phyloP scores from a whole-genome alignment of 2,329 filamentous ascomycete genomes.

The Mollisia scopiformis region DNA sequence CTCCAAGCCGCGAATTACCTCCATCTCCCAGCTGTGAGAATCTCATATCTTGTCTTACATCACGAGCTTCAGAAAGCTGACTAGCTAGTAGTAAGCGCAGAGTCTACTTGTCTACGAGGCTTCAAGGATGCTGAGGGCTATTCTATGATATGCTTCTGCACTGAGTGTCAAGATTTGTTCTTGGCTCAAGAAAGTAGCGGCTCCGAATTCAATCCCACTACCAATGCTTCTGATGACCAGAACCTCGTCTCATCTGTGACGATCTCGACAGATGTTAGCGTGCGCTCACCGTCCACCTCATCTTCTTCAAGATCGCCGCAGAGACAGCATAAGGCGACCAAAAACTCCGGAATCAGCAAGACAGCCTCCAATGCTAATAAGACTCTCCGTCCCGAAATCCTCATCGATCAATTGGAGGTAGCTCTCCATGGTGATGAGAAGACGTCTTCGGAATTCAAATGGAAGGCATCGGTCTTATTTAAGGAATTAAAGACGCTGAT shows the following conservation, averaged over 20 bases:
- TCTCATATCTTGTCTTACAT: too few species aligned
- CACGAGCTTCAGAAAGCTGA: too few species aligned
- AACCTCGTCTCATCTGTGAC: background rate
- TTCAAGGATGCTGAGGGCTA: background rate
- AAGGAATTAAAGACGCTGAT: slow-evolving; percentile 1
- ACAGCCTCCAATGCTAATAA: background rate
- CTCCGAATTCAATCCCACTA: background rate
- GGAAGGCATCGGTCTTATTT: background rate
- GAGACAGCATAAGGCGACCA: background rate
- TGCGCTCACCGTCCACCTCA: background rate
- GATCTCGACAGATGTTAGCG: background rate
- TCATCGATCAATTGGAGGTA: background rate
- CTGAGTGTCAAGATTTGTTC: background rate
- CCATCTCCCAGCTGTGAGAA: too few species aligned
- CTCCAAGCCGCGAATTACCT: too few species aligned
- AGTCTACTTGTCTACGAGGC: background rate
- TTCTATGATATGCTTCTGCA: background rate
- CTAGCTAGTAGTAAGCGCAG: too few species aligned
- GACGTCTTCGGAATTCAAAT: background rate
- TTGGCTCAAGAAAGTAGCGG: background rate
- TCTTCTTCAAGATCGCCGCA: background rate
- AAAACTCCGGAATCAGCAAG: background rate
- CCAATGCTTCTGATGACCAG: background rate
- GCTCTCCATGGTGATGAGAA: background rate
- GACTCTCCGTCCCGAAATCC: background rate